Conservation (phyloP, 176 grass and related monocot genomes). For the Echinochloa phyllopogon region DNA sequence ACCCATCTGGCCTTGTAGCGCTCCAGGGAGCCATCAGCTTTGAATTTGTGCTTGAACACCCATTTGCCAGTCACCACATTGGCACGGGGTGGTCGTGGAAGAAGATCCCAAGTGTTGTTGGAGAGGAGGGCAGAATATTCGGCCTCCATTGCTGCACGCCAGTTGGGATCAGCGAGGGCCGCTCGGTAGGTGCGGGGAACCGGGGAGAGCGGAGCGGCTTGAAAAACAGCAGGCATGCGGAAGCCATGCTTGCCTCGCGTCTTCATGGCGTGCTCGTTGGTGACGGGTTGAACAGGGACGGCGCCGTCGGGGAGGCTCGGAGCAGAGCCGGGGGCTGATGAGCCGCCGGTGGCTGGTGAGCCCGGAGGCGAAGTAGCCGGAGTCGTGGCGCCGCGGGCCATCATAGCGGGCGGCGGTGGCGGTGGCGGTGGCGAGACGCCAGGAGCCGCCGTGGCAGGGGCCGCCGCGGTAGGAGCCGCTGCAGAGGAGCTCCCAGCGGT, state of each 20-base stretch:
- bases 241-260: neutral
- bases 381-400: no score
- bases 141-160: neutral
- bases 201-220: neutral
- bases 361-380: neutral
- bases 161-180: neutral
- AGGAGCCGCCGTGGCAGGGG: no score
- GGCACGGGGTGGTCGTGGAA: no score
- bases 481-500: no score
- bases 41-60: no score
- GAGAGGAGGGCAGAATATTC: neutral
- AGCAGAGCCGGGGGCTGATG: neutral
- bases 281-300: neutral
- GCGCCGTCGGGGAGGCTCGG: neutral
- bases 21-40: no score
- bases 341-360: fast-evolving
- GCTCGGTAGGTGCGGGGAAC: neutral
- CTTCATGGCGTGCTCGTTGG: neutral
- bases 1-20: no score
- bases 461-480: no score
- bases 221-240: neutral
- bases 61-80: no score
- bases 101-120: neutral
- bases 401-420: no score
- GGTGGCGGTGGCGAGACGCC: no score